A percentile compares a stretch with the other conserved stretches of the same genome.
Evolutionary conservation across 2,329 filamentous ascomycete genomes (phyloP).

Genomic region (Plectosphaerella cucumerina): DNA sequence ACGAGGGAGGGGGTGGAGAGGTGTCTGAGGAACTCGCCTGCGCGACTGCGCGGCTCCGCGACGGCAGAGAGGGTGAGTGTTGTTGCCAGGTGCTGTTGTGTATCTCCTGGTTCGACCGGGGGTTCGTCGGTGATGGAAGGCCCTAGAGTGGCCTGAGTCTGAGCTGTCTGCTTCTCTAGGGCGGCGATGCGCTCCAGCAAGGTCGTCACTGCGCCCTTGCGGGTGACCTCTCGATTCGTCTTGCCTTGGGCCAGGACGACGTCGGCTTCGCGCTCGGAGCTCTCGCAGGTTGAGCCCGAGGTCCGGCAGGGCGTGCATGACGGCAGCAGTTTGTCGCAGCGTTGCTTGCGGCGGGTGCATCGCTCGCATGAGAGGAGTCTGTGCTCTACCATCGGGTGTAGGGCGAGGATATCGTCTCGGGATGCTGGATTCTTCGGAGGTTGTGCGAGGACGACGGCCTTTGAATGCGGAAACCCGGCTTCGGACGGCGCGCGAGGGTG

Average conservation of each 20-base stretch:
- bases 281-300: constrained; percentile 1
- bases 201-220: constrained; percentile 6
- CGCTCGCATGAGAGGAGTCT: not conserved
- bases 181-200: constrained; percentile 5
- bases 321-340: constrained; percentile 7
- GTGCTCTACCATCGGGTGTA: no score
- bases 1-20: constrained; percentile 9
- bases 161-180: constrained; percentile 1
- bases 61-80: constrained; percentile 7
- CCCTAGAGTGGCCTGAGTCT: not conserved
- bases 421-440: not conserved
- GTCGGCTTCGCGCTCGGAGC: not conserved
- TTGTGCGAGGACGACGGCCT: not conserved
- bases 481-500: not conserved
- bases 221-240: not conserved
- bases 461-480: not conserved
- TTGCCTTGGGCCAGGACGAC: not conserved
- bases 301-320: constrained; percentile 5
- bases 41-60: constrained; percentile 8
- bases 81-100: no score
- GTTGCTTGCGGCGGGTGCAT: constrained; percentile 9
- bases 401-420: no score
- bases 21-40: constrained; percentile 11
- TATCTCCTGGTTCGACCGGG: not conserved
- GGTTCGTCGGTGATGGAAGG: not conserved